Conservation (phyloP, 1,284 basidiomycete species). For the Neonothopanus nambi region DNA sequence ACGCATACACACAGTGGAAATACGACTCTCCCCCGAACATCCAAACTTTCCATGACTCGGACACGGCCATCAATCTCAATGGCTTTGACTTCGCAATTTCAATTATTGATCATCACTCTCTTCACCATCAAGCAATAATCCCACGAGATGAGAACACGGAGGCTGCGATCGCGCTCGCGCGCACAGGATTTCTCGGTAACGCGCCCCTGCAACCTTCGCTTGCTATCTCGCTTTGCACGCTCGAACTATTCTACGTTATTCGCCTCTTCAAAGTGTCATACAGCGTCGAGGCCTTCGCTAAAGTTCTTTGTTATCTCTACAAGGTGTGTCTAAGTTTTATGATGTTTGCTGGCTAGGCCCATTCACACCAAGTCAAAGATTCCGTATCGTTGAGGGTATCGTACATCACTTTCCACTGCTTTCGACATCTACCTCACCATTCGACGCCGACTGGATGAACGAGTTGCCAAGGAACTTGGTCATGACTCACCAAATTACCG, state of each 20-base stretch:
- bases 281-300: background rate
- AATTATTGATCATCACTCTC: background rate
- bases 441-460: background rate
- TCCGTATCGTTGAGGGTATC: background rate
- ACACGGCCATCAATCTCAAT: background rate
- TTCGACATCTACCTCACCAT: background rate
- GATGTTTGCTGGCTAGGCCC: background rate
- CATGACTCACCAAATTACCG: constrained; percentile 1
- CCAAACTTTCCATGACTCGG: background rate
- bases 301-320: background rate
- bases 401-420: background rate
- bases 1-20: background rate
- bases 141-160: background rate
- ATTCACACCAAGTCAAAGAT: background rate
- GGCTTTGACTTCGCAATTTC: background rate
- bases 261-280: background rate
- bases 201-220: background rate
- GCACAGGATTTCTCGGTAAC: background rate
- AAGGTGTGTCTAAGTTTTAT: background rate
- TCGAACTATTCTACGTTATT: background rate
- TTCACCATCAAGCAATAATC: background rate
- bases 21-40: background rate
- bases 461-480: constrained; percentile 1
- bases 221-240: background rate
- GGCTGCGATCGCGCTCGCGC: background rate